phyloP scores from a whole-genome alignment of 176 grass and related monocot species.

The Microstegium vimineum region DNA sequence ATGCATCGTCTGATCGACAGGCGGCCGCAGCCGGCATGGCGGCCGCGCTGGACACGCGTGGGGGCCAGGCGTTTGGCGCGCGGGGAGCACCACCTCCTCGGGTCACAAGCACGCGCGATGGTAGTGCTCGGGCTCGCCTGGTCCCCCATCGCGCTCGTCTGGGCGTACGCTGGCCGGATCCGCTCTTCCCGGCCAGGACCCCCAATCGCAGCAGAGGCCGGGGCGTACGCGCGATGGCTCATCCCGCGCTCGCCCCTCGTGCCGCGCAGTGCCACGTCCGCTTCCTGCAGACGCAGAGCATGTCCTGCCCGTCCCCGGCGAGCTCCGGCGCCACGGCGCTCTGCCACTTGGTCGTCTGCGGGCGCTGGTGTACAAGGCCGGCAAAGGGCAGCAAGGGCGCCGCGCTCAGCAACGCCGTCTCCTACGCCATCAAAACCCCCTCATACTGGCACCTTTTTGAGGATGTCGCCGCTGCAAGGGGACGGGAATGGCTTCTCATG shows the following conservation, averaged over 20 bases:
- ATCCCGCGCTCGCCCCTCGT: constrained; percentile 8
- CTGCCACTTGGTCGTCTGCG: neutral
- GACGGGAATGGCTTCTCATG: neutral
- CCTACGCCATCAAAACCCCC: neutral
- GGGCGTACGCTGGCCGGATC: constrained; percentile 33
- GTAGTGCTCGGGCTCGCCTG: constrained; percentile 30
- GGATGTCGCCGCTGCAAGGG: neutral
- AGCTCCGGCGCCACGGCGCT: neutral
- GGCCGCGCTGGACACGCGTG: constrained; percentile 39
- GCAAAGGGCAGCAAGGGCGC: constrained; percentile 8
- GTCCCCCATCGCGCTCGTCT: constrained; percentile 39
- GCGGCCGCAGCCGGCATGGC: constrained; percentile 15
- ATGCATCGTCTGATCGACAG: neutral
- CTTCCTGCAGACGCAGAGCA: constrained; percentile 21
- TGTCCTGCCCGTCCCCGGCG: neutral
- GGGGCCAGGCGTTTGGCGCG: constrained; percentile 63
- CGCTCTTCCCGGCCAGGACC: constrained; percentile 41
- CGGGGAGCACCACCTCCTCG: constrained; percentile 35
- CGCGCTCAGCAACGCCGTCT: neutral
- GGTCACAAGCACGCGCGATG: constrained; percentile 36
- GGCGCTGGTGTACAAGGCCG: neutral
- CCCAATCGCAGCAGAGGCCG: neutral
- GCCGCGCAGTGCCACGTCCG: constrained; percentile 10
- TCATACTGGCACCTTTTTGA: neutral
- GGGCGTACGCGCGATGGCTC: constrained; percentile 6